Base-by-base conservation (phyloP, 169 alveolate species). In the Theileria orientalis region DNA sequence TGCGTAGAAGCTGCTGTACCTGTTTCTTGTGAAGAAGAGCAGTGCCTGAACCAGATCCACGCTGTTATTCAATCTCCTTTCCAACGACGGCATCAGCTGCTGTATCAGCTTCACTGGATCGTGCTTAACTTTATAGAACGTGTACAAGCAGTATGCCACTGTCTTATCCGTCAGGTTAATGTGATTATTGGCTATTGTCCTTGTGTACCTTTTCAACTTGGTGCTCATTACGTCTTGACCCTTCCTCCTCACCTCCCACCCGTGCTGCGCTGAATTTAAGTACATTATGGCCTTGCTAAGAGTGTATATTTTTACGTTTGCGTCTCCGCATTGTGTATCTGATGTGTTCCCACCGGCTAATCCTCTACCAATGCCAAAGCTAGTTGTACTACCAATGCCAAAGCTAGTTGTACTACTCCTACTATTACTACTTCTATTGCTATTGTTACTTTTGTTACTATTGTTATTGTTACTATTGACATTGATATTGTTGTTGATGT, bases 51-150 rank as follows among this genome's bases (percentile, higher is more conserved):
- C 37, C 44, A 56, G 21, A 25, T 56, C 66, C 37, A 56, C 11
- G 0, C 46, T 5, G 16, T 56, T 56, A 37, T 30, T 40, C 41
- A 29, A 16, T n/a, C 21, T 56, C 27, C 27, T 16, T 21, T 56
- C 14, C 37, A 56, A 13, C 27, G 21, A n/a, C 21, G 66, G 66
- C 32, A 56, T 32, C 21, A 56, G 66, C 37, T 56, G 14, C 37
- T 56, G 37, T 9, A 56, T 32, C 66, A 56, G 37, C 66, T 40
- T 56, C 32, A 56, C 42, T 30, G 66, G 66, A 56, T 56, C 21
- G 1, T 3, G 5, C 16, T 30, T 32, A 5, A 27, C 37, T 56
- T 56, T 56, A 56, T 56, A 56, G 11, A 56, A 56, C 37, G 37
- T 40, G 6, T 56, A 56, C 16, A 56, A 56, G 37, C 44, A 27